These are phyloP conservation scores for Tolypocladium inflatum DNA, from an alignment of 2,329 filamentous ascomycete species.

Conservation along the genomic window DNA sequence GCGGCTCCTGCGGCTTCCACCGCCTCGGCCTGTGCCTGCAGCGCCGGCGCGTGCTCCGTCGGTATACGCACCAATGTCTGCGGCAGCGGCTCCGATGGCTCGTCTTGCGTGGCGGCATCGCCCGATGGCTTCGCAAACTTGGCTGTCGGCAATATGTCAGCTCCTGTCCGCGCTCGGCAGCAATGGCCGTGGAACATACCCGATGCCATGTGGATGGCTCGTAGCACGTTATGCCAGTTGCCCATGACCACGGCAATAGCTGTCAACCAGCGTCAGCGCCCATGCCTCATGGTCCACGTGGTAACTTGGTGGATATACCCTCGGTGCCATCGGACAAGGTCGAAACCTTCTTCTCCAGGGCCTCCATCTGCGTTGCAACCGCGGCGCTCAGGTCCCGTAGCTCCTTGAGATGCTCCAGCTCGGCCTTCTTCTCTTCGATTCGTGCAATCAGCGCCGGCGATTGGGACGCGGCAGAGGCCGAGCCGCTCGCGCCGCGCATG, in stretches of 20 bases:
- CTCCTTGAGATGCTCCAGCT: slow-evolving; percentile 70
- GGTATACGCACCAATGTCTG: slow-evolving; percentile 80
- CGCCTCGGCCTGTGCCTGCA: slow-evolving; percentile 51
- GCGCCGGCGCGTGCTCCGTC: slow-evolving; percentile 61
- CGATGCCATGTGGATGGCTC: slow-evolving; percentile 80
- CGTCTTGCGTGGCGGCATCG: slow-evolving; percentile 21
- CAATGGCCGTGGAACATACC: slow-evolving; percentile 35
- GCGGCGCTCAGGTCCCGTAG: slow-evolving; percentile 70
- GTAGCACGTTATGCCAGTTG: slow-evolving; percentile 82
- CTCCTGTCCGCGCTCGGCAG: background rate
- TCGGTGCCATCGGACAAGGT: slow-evolving; percentile 77
- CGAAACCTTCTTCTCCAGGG: slow-evolving; percentile 65
- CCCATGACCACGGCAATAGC: slow-evolving; percentile 76
- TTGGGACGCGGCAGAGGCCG: slow-evolving; percentile 44
- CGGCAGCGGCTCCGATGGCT: slow-evolving; percentile 48
- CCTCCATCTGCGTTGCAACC: slow-evolving; percentile 73
- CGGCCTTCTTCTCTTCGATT: slow-evolving; percentile 78
- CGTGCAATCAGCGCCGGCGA: slow-evolving; percentile 63
- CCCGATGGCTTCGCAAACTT: slow-evolving; percentile 57
- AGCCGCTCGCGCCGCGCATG: slow-evolving; percentile 51
- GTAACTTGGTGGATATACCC: slow-evolving; percentile 37
- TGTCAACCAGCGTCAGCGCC: slow-evolving; percentile 26
- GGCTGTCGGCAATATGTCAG: slow-evolving; percentile 31
- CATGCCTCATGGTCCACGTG: background rate
- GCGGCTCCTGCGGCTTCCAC: slow-evolving; percentile 34